Conservation (phyloP, 129 eudicot species). For the Tagetes patula region DNA sequence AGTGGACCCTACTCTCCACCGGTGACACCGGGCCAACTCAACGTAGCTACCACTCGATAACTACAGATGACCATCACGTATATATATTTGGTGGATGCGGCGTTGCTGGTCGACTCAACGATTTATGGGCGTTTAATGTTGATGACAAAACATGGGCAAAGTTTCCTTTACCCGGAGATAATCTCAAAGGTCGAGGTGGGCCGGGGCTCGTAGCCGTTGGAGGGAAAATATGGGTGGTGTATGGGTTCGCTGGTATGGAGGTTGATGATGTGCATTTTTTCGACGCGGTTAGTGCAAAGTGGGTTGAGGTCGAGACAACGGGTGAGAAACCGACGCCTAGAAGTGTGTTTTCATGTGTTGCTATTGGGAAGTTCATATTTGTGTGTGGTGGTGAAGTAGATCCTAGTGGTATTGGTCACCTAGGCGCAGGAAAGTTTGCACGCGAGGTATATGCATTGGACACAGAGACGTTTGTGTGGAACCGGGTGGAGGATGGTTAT, state of each 20-base stretch:
- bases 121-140: constrained; percentile 80
- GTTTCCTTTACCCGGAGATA: constrained; percentile 71
- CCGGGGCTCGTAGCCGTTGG: constrained; percentile 66
- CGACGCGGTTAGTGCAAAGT: constrained; percentile 54
- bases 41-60: constrained; percentile 89
- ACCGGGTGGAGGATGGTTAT: constrained; percentile 53
- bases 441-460: constrained; percentile 70
- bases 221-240: constrained; percentile 87
- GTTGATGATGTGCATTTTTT: constrained; percentile 82
- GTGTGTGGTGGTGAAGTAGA: constrained; percentile 91
- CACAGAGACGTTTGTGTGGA: constrained; percentile 68
- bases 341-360: constrained; percentile 73
- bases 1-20: constrained; percentile 65
- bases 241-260: constrained; percentile 89
- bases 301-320: constrained; percentile 72
- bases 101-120: constrained; percentile 68
- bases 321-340: constrained; percentile 85
- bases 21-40: constrained; percentile 72
- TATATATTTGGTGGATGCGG: constrained; percentile 95
- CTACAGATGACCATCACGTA: constrained; percentile 57
- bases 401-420: constrained; percentile 91
- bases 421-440: constrained; percentile 88
- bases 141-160: constrained; percentile 50
- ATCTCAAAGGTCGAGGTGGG: constrained; percentile 87
- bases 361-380: constrained; percentile 59